phyloP scores from a whole-genome alignment of 176 grass and related monocot genomes.

The Dendrocalamus sinicus region DNA sequence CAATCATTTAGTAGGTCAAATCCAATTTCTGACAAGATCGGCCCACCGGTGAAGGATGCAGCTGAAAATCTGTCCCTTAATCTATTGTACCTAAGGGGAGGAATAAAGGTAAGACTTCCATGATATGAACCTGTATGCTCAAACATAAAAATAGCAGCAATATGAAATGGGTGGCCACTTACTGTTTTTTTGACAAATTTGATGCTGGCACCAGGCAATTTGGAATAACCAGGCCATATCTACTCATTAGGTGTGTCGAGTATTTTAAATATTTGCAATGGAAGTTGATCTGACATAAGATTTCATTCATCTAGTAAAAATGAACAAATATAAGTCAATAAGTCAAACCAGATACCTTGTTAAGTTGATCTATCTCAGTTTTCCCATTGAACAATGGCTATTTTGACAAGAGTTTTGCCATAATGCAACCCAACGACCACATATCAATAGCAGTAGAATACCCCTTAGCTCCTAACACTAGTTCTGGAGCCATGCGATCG shows the following conservation, averaged over 20 bases:
- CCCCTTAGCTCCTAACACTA: constrained; percentile 81
- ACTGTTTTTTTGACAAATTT: constrained; percentile 85
- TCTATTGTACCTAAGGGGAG: constrained; percentile 56
- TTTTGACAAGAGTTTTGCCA: constrained; percentile 88
- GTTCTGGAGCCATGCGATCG: constrained; percentile 71
- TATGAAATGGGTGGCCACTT: constrained; percentile 43
- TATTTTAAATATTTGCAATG: constrained; percentile 78
- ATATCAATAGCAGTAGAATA: constrained; percentile 98
- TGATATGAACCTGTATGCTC: not conserved
- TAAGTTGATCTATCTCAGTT: constrained; percentile 79
- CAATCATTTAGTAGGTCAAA: constrained; percentile 87
- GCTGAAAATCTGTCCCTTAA: constrained; percentile 84
- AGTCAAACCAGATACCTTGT: constrained; percentile 61
- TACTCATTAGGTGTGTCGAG: constrained; percentile 78
- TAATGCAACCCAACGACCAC: constrained; percentile 98
- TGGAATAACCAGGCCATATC: constrained; percentile 81
- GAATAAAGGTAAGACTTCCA: constrained; percentile 2
- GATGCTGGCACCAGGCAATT: constrained; percentile 64
- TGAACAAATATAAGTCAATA: constrained; percentile 9
- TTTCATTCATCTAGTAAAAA: constrained; percentile 33
- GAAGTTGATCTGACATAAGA: constrained; percentile 35
- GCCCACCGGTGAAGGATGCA: constrained; percentile 67
- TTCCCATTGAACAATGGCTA: constrained; percentile 78
- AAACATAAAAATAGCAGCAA: constrained; percentile 29
- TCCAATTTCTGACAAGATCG: constrained; percentile 81